phyloP scores from a whole-genome alignment of 2,329 filamentous ascomycete genomes.

The Aureobasidium lini region DNA sequence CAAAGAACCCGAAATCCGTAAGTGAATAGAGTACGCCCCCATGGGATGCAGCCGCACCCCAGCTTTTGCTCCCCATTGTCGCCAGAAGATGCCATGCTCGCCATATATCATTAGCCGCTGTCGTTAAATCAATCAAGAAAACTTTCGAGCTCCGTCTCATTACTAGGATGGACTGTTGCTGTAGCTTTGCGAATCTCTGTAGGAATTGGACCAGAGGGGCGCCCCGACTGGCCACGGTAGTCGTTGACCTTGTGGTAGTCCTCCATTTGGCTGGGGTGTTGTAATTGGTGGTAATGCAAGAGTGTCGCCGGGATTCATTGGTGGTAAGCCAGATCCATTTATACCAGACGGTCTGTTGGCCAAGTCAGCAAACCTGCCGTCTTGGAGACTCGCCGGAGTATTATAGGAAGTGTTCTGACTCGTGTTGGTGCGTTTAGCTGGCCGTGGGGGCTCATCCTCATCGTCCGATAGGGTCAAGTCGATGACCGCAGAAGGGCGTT shows the following conservation, averaged over 20 bases:
- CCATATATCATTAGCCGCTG: constrained; percentile 1
- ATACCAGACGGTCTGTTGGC: constrained; percentile 18
- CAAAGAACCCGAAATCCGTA: not conserved
- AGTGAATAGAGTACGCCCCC: not conserved
- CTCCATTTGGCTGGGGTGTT: constrained; percentile 19
- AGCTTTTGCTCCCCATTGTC: not conserved
- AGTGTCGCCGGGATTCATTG: constrained; percentile 15
- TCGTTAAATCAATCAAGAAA: not conserved
- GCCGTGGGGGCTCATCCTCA: constrained; percentile 35
- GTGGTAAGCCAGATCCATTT: constrained; percentile 13
- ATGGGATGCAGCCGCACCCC: not conserved
- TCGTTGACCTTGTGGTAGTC: constrained; percentile 2
- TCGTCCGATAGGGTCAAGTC: constrained; percentile 43
- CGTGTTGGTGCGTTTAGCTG: constrained; percentile 26
- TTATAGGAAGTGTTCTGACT: constrained; percentile 17
- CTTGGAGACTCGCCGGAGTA: constrained; percentile 17
- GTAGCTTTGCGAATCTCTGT: constrained; percentile 7
- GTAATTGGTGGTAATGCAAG: constrained; percentile 18
- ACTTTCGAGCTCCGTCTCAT: not conserved
- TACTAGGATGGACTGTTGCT: constrained; percentile 8
- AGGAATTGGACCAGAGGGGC: not conserved
- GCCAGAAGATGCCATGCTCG: not conserved
- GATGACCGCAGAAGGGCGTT: constrained; percentile 40
- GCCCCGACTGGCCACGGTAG: constrained; percentile 11
- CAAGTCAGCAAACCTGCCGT: constrained; percentile 16